Base-by-base conservation (phyloP, 768 basidiomycete species). In the Boletellus ananiceps region DNA sequence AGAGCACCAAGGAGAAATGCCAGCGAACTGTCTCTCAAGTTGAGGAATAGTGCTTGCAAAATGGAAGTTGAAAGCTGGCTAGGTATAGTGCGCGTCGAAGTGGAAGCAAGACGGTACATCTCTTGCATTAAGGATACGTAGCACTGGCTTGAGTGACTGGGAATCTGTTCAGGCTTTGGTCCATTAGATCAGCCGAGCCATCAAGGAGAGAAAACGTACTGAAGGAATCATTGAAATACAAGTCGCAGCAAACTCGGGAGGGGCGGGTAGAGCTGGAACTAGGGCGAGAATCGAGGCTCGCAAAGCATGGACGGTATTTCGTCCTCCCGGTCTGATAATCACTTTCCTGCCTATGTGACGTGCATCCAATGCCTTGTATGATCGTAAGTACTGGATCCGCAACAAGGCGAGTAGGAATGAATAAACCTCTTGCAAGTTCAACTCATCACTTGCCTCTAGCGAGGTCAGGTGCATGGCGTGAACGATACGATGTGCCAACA, bases 1-100 rank as follows among this genome's bases (percentile, higher is more conserved):
- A 69, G 53, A n/a, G 87, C 61, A 0, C 88, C 85, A 0, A 86
- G 80, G 11, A 99, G 78, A 73, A 99, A 95, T 0, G 83, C 74
- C 12, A 97, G 70, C 0, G 86, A 75, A 46, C 84, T 85, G 27
- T 84, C 80, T 44, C 78, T 80, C 12, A 95, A 70, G 49, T 74
- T 80, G 29, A 76, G 67, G 61, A 97, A 91, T 3, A 94, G 68
- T 0, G 73, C 62, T 48, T 75, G 78, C 19, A 93, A 74, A 41
- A 93, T 65, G 14, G 71, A 69, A 1, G 76, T 71, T 0, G 86
- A 75, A 8, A 91, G 66, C 13, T 44, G 50, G 19, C 50, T 52
- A 4, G 74, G 64, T 1, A 74, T 70, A 11, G 75, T 64, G 0
- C 76, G 62, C 7, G 76, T 64, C 5, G 80, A 77, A 0, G 75